These are phyloP conservation scores for Knoxdaviesia proteae DNA, from an alignment of 2,329 filamentous ascomycete species.

Conservation along the genomic window DNA sequence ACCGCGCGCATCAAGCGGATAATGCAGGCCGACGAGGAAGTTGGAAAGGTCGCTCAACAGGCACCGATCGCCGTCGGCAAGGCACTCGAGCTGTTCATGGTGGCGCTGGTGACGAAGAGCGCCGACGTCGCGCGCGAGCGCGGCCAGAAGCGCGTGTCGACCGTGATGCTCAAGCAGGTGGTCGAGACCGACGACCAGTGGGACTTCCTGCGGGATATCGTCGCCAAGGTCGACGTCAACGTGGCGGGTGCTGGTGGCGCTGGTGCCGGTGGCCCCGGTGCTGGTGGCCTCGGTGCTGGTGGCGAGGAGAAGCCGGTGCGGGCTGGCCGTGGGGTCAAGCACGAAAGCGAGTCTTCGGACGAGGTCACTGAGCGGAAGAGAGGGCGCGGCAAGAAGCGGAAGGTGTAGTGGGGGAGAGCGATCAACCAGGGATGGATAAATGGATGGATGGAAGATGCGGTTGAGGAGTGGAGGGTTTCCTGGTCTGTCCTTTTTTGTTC, in stretches of 20 bases:
- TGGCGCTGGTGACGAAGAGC: slow-evolving; percentile 73
- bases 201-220: slow-evolving; percentile 84
- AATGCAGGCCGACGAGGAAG: slow-evolving; percentile 97
- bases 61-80: slow-evolving; percentile 92
- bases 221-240: slow-evolving; percentile 47
- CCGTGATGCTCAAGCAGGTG: slow-evolving; percentile 77
- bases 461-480: no score
- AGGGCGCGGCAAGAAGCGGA: slow-evolving; percentile 29
- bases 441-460: background rate
- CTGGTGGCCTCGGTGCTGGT: no score
- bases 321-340: slow-evolving; percentile 17
- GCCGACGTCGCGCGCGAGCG: slow-evolving; percentile 65
- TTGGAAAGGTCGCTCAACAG: slow-evolving; percentile 94
- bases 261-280: no score
- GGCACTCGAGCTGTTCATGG: slow-evolving; percentile 95
- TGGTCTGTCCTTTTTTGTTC: background rate
- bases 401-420: slow-evolving; percentile 3
- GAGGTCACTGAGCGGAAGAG: slow-evolving; percentile 32
- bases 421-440: background rate
- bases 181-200: slow-evolving; percentile 78
- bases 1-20: slow-evolving; percentile 96
- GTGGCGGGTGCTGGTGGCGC: no score
- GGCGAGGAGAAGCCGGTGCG: slow-evolving; percentile 27
- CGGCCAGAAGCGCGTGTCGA: slow-evolving; percentile 75
- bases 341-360: slow-evolving; percentile 21